Evolutionary conservation across 352 stramenopile genomes (phyloP).

Genomic region (Globisporangium yorkense): DNA sequence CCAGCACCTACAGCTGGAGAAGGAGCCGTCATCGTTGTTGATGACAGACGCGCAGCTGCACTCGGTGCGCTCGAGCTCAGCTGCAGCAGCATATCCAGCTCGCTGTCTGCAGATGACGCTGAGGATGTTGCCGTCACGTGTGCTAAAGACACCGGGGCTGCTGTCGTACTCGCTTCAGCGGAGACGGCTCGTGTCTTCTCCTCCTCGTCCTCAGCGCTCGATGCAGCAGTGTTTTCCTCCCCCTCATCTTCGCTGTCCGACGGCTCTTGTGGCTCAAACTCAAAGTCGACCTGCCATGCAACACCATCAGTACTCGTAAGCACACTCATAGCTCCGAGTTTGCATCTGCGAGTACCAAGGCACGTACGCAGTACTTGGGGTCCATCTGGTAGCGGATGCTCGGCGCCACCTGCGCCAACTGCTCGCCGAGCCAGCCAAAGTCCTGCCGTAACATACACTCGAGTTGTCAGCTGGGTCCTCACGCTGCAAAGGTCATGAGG

Average conservation of each 20-base stretch:
- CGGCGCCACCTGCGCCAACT: slow-evolving; percentile 40
- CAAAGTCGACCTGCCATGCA: slow-evolving; percentile 28
- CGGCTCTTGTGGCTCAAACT: slow-evolving; percentile 22
- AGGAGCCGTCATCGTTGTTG: slow-evolving; percentile 3
- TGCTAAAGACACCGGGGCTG: neutral
- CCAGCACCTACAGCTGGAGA: neutral
- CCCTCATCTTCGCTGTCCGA: slow-evolving; percentile 8
- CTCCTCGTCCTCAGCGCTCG: neutral
- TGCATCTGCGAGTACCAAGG: neutral
- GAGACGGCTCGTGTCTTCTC: neutral
- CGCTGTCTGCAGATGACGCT: slow-evolving; percentile 14
- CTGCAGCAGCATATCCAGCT: slow-evolving; percentile 40
- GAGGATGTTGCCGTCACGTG: neutral
- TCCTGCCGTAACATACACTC: slow-evolving; percentile 28
- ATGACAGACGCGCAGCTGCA: neutral
- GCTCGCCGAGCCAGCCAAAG: slow-evolving; percentile 57
- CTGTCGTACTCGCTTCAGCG: neutral
- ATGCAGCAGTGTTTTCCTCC: slow-evolving; percentile 6
- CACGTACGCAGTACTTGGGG: slow-evolving; percentile 66
- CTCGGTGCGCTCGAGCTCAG: slow-evolving; percentile 17
- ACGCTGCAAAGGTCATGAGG: neutral
- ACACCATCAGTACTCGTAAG: neutral
- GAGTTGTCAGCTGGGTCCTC: neutral
- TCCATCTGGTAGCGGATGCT: slow-evolving; percentile 62
- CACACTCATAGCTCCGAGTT: neutral